Evolutionary conservation across 2,329 filamentous ascomycete genomes (phyloP).

Genomic region (Hypoxylon sp.): DNA sequence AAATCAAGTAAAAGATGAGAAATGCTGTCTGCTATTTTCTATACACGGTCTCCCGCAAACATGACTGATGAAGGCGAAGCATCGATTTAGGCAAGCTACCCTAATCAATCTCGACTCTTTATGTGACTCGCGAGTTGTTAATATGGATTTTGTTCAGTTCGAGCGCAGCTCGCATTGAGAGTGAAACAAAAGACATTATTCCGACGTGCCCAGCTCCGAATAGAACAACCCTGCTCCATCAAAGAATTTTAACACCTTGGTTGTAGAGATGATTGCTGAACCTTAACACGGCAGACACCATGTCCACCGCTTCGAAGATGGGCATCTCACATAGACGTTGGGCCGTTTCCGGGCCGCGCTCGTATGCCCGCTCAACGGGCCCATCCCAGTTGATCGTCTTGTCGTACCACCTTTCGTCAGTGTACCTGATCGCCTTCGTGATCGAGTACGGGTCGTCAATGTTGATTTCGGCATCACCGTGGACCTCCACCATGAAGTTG

Average conservation of each 20-base stretch:
- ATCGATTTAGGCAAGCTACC: not conserved
- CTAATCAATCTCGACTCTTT: constrained; percentile 3
- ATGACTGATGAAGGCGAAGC: not conserved
- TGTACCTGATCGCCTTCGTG: not conserved
- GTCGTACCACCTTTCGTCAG: not conserved
- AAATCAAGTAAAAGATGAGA: constrained; percentile 19
- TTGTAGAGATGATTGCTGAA: constrained; percentile 1
- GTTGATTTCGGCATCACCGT: constrained; percentile 2
- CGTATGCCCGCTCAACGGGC: constrained; percentile 1
- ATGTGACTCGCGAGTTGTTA: not conserved
- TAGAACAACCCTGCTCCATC: not conserved
- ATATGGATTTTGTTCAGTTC: not conserved
- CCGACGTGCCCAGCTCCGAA: not conserved
- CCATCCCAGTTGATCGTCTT: constrained; percentile 2
- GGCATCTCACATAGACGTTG: constrained; percentile 9
- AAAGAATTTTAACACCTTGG: not conserved
- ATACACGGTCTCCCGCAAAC: not conserved
- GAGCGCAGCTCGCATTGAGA: not conserved
- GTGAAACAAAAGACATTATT: not conserved
- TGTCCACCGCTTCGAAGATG: constrained; percentile 1
- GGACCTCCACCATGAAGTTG: constrained; percentile 8
- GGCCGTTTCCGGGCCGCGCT: not conserved
- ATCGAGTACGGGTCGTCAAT: not conserved
- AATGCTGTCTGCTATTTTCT: not conserved
- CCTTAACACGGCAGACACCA: not conserved